Evolutionary conservation across 495 filamentous ascomycete genomes (phyloP).

Genomic region (Beverwykella pulmonaria): DNA sequence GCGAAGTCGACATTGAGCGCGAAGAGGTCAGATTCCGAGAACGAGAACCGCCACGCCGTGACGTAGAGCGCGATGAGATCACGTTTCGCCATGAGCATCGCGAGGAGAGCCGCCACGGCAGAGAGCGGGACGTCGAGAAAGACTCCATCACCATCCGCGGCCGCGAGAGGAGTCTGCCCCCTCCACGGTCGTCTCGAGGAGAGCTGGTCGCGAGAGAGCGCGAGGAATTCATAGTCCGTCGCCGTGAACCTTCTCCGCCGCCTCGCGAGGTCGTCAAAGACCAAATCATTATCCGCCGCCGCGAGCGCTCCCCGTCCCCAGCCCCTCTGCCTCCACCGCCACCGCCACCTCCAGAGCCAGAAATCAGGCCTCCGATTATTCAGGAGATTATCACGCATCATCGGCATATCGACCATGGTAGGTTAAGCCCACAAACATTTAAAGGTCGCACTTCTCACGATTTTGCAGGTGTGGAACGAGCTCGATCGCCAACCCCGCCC

Average conservation of each 20-base stretch:
- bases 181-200: constrained; percentile 30
- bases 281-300: constrained; percentile 48
- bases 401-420: constrained; percentile 85
- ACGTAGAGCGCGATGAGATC: constrained; percentile 40
- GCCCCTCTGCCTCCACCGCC: constrained; percentile 51
- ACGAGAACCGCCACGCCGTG: constrained; percentile 18
- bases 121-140: constrained; percentile 40
- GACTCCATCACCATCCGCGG: constrained; percentile 38
- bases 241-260: constrained; percentile 38
- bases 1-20: constrained; percentile 39
- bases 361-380: constrained; percentile 68
- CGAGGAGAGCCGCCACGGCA: constrained; percentile 32
- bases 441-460: not conserved
- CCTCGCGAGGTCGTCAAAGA: constrained; percentile 41
- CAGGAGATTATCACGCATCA: constrained; percentile 85
- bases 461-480: constrained; percentile 43
- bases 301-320: constrained; percentile 39
- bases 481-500: constrained; percentile 43
- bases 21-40: constrained; percentile 41
- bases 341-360: constrained; percentile 53
- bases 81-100: constrained; percentile 41
- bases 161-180: constrained; percentile 38
- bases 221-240: constrained; percentile 46
- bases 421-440: constrained; percentile 29
- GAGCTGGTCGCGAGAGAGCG: constrained; percentile 42